Base-by-base conservation (phyloP, 805 yeast species). In the Ogataea corticis region DNA sequence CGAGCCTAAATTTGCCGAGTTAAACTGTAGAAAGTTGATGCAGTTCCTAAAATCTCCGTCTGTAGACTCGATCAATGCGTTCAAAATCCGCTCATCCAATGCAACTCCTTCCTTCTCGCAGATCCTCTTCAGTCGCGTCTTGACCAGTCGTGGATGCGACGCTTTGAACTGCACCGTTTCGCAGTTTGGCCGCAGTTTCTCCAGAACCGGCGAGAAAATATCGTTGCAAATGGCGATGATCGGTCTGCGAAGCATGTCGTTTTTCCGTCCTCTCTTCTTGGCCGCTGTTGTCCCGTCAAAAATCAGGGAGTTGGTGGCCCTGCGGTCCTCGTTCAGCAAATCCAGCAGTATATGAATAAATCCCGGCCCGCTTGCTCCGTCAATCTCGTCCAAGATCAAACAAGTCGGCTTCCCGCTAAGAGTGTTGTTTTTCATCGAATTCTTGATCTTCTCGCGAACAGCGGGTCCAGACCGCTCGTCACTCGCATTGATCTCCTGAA, bases 201-300 rank as follows among this genome's bases (percentile, higher is more conserved):
- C 95, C 65, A 92, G 70, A 1, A 87, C 79, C 2, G 82, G 78
- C 0, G 87, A 77, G 62, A 87, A 90, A 1, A 87, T 73, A 58
- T 94, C 96, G 59, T 92, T 94, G 62, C 97, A 95, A 45, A 94
- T 80, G 33, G 96, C 91, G 43, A 92, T 87, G 15, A 94, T 88
- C 1, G 98, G 98, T 53, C 98, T 74, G 55, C 75, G 71, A 34
- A 94, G 63, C 4, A 82, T 65, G 29, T 67, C 51, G 19, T 45
- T 44, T 21, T 16, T 35, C 17, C n/a, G n/a, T n/a, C n/a, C n/a
- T n/a, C 59, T 63, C 29, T 57, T 63, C 16, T 54, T 52, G 14
- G 31, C 62, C 62, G 5, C 58, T 53, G 31, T 58, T 55, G 18
- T 56, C 46, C 17, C 25, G 9, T 54, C 52, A 29, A 45, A 49